Evolutionary conservation across 2,329 filamentous ascomycete species (phyloP).

Genomic region (Stylonectria norvegica): DNA sequence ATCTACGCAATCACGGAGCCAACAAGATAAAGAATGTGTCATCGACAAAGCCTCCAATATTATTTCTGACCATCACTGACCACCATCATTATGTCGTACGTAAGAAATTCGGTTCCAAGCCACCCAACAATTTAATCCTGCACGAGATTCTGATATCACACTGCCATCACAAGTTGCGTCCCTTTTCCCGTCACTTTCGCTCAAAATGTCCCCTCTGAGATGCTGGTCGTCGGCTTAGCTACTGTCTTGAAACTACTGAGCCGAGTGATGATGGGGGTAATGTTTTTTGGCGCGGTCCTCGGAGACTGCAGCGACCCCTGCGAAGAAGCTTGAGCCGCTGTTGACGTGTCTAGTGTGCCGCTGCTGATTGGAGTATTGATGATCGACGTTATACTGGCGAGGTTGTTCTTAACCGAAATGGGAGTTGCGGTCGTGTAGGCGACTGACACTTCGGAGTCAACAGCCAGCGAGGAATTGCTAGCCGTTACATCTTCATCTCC

Average conservation of each 20-base stretch:
- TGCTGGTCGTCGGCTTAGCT: conserved; percentile 17
- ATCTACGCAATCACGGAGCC: conserved; percentile 2
- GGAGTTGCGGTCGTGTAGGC: too few relatives aligned
- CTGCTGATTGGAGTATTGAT: too few relatives aligned
- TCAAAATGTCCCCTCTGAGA: conserved; percentile 11
- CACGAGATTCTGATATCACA: not conserved
- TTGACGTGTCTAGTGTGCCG: conserved; percentile 9
- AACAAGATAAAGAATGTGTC: not conserved
- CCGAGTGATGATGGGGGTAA: conserved; percentile 5
- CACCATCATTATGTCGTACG: conserved; percentile 9
- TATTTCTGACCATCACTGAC: not conserved
- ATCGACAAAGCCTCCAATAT: not conserved
- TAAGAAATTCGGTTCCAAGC: conserved; percentile 4
- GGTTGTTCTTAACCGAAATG: too few relatives aligned
- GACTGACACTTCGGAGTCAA: not conserved
- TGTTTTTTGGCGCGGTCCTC: conserved; percentile 3
- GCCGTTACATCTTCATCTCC: not conserved
- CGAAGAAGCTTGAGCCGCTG: conserved; percentile 5
- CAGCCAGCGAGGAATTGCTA: not conserved
- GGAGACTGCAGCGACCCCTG: conserved; percentile 2
- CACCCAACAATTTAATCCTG: conserved; percentile 4
- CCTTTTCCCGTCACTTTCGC: conserved; percentile 4
- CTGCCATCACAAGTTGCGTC: not conserved
- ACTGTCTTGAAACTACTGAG: conserved; percentile 26
- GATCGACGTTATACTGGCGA: too few relatives aligned